phyloP scores from a whole-genome alignment of 345 rosid species.

The Lagerstroemia speciosa region DNA sequence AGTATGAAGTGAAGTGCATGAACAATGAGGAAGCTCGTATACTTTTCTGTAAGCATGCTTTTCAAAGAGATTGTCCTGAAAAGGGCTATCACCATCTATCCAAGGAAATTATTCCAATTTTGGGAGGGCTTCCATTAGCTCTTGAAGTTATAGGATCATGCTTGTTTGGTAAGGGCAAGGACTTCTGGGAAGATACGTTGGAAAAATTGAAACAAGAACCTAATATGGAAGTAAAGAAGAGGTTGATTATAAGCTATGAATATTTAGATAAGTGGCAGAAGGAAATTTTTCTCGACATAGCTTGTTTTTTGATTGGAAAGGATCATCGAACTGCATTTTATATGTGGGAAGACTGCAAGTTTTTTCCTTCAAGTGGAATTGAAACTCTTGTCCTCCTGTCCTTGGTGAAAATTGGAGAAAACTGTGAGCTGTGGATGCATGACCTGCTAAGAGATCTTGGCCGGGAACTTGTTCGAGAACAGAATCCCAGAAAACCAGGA shows the following conservation, averaged over 20 bases:
- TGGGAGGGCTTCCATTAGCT: constrained; percentile 7
- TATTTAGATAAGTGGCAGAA: background rate
- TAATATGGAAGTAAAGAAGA: background rate
- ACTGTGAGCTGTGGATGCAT: constrained; percentile 7
- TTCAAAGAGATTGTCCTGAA: background rate
- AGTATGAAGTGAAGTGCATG: background rate
- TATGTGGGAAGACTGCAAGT: constrained; percentile 6
- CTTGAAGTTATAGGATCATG: background rate
- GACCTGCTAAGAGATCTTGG: constrained; percentile 8
- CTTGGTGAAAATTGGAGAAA: constrained; percentile 4
- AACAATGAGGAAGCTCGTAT: background rate
- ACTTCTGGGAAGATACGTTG: constrained; percentile 2
- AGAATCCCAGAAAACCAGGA: constrained; percentile 1
- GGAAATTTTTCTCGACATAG: constrained; percentile 2
- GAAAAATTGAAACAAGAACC: background rate
- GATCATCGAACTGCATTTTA: background rate
- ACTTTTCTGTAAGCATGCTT: constrained; percentile 1
- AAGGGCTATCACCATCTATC: background rate
- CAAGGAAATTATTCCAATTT: background rate
- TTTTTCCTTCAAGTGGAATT: background rate
- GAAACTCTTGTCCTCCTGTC: background rate
- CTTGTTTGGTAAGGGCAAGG: background rate
- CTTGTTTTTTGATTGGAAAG: constrained; percentile 8
- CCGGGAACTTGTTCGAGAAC: background rate
- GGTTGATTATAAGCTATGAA: constrained; percentile 1